Evolutionary conservation across 345 rosid species (phyloP).

Genomic region (Boechera divaricarpa): DNA sequence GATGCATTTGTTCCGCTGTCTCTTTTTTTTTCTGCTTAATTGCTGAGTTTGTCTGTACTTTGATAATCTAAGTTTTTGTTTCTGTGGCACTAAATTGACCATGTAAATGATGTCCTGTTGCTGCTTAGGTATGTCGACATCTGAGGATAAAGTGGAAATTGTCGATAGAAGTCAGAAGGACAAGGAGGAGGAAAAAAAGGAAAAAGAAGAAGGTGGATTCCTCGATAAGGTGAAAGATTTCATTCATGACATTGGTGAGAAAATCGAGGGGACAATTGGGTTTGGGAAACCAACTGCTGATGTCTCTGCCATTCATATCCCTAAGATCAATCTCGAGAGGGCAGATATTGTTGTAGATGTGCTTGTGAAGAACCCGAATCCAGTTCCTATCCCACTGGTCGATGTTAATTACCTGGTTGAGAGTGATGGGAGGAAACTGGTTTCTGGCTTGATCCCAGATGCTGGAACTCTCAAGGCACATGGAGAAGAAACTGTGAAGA

Average conservation of each 20-base stretch:
- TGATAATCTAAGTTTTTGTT: neutral
- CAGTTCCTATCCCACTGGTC: conserved; percentile 83
- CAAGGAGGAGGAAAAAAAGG: conserved; percentile 57
- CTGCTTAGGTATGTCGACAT: too few species aligned
- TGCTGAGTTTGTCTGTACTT: neutral
- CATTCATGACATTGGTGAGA: conserved; percentile 91
- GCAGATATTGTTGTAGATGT: conserved; percentile 86
- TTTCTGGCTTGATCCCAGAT: conserved; percentile 93
- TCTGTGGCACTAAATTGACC: neutral
- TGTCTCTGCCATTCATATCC: conserved; percentile 77
- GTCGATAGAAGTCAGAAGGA: conserved; percentile 60
- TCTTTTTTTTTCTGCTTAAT: neutral
- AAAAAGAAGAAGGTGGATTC: conserved; percentile 80
- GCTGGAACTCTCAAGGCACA: conserved; percentile 89
- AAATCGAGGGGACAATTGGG: conserved; percentile 86
- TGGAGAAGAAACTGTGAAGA: conserved; percentile 94
- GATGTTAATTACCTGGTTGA: conserved; percentile 86
- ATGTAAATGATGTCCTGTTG: too few species aligned
- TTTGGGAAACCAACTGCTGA: conserved; percentile 98
- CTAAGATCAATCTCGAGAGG: conserved; percentile 76
- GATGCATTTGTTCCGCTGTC: too few species aligned
- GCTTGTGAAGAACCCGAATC: conserved; percentile 94
- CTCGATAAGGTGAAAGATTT: conserved; percentile 91
- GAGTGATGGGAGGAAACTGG: conserved; percentile 87
- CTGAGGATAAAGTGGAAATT: conserved; percentile 43